These are phyloP conservation scores for Trichosporon coremiiforme DNA, from an alignment of 1,284 basidiomycete species.

Conservation along the genomic window DNA sequence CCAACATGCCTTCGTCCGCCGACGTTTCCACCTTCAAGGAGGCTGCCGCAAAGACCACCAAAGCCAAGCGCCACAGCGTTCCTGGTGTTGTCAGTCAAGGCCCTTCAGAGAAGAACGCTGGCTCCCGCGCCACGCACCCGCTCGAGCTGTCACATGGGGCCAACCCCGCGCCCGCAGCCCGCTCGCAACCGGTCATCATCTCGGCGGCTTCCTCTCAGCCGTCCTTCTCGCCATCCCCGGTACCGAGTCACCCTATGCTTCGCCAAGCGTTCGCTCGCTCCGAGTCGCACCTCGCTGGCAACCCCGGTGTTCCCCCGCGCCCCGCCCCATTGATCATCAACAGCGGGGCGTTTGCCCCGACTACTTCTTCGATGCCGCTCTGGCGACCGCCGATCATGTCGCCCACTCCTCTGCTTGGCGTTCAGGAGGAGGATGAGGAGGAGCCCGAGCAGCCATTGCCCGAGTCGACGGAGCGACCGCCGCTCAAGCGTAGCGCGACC, in stretches of 20 bases:
- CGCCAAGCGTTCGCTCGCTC: conserved; percentile 31
- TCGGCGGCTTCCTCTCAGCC: conserved; percentile 28
- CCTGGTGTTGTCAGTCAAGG: conserved; percentile 4
- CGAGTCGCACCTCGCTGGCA: conserved; percentile 29
- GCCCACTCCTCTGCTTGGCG: conserved; percentile 28
- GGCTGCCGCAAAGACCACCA: conserved; percentile 10
- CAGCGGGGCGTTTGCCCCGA: conserved; percentile 16
- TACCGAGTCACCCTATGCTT: conserved; percentile 26
- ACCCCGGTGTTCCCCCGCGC: conserved; percentile 18
- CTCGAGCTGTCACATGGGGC: conserved; percentile 28
- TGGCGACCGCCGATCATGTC: conserved; percentile 30
- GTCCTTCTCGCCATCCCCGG: conserved; percentile 17
- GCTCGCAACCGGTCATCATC: conserved; percentile 25
- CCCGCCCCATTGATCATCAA: conserved; percentile 28
- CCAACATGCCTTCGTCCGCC: neutral
- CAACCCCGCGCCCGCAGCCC: conserved; percentile 16
- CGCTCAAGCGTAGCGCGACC: conserved; percentile 30
- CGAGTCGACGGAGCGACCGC: conserved; percentile 19
- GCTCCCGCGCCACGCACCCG: conserved; percentile 26
- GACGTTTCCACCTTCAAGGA: neutral
- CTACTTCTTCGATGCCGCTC: conserved; percentile 22
- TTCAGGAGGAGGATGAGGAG: conserved; percentile 33
- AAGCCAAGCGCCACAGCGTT: conserved; percentile 26
- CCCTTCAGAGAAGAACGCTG: neutral
- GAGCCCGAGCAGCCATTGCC: conserved; percentile 17